Evolutionary conservation across 2,329 filamentous ascomycete genomes (phyloP).

Genomic region (Fusarium xyrophilum): DNA sequence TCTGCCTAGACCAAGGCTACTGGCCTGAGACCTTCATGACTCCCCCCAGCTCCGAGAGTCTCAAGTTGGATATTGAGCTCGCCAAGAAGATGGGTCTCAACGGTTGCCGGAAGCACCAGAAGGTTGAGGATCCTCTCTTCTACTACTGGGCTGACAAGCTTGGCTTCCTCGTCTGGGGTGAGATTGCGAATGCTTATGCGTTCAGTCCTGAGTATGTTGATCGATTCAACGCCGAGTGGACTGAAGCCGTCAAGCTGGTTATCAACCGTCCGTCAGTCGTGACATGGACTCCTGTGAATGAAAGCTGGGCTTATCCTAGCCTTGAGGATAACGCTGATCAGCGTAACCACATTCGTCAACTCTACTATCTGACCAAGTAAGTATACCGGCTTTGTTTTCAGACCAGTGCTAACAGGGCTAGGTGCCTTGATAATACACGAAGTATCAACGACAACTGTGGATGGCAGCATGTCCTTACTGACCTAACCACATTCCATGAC

Average conservation of each 20-base stretch:
- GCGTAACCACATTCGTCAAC: slow-evolving; percentile 67
- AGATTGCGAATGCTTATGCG: slow-evolving; percentile 70
- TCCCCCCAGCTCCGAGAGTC: slow-evolving; percentile 55
- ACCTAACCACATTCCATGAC: slow-evolving; percentile 73
- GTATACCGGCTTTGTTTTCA: slow-evolving; percentile 32
- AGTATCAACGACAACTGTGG: slow-evolving; percentile 76
- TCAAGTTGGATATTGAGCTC: slow-evolving; percentile 61
- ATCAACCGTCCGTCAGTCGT: slow-evolving; percentile 71
- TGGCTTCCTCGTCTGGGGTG: slow-evolving; percentile 69
- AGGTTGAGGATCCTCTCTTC: slow-evolving; percentile 67
- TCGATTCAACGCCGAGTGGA: slow-evolving; percentile 70
- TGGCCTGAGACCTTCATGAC: slow-evolving; percentile 68
- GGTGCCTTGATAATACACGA: slow-evolving; percentile 65
- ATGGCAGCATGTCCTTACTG: slow-evolving; percentile 71
- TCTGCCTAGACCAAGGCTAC: slow-evolving; percentile 68
- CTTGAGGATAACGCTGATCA: slow-evolving; percentile 64
- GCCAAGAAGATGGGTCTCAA: slow-evolving; percentile 69
- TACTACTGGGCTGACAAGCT: slow-evolving; percentile 67
- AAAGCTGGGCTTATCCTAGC: slow-evolving; percentile 68
- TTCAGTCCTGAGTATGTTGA: slow-evolving; percentile 65
- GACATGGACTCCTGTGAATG: slow-evolving; percentile 71
- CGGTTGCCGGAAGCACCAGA: slow-evolving; percentile 70
- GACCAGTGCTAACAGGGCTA: slow-evolving; percentile 28
- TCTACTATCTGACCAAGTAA: slow-evolving; percentile 71
- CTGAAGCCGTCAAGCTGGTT: slow-evolving; percentile 66